Base-by-base conservation (phyloP, 768 basidiomycete species). In the Boletus eberwhitei region DNA sequence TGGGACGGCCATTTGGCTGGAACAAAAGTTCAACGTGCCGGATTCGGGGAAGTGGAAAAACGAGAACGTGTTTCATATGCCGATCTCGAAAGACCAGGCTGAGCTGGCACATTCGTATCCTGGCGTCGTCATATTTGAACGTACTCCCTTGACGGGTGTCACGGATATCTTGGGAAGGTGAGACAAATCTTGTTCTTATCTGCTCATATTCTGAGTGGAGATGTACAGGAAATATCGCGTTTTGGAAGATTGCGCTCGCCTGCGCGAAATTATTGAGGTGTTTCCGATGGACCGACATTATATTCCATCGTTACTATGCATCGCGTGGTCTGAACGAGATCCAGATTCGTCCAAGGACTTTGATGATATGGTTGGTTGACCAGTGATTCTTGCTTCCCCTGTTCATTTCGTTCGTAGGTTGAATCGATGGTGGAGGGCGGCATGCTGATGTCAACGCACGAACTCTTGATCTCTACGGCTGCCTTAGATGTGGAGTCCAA, bases 1-100 rank as follows among this genome's bases (percentile, higher is more conserved):
- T 61, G 82, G 80, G 19, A 90, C 88, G 8, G 87, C 88, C 4
- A 88, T 90, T 37, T 91, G 89, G 89, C 61, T 90, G 39, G 84
- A 90, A 62, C 77, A 77, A 59, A 92, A 92, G 68, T 90, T 91
- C 55, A 77, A 85, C 58, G 77, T 89, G 13, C 85, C 86, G 0
- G 67, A 73, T 7, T 85, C 85, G 3, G 87, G 87, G 3, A 56
- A 71, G 37, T 89, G 88, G 88, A 70, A 71, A 6, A 75, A 77
- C 16, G 86, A 85, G 54, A 67, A 66, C 7, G 71, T 86, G 5
- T 88, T 88, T 65, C 78, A 83, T 16, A 84, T 90, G 45, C 84
- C 86, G 0, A 8, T 64, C 32, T 51, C 64, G 7, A 43, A 46
- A n/a, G 44, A 49, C 12, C 44, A 40, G 32, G 36, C n/a, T 7